Evolutionary conservation across 225 moss, liverwort and hornwort genomes (phyloP).

Genomic region (Marchantia polymorpha): DNA sequence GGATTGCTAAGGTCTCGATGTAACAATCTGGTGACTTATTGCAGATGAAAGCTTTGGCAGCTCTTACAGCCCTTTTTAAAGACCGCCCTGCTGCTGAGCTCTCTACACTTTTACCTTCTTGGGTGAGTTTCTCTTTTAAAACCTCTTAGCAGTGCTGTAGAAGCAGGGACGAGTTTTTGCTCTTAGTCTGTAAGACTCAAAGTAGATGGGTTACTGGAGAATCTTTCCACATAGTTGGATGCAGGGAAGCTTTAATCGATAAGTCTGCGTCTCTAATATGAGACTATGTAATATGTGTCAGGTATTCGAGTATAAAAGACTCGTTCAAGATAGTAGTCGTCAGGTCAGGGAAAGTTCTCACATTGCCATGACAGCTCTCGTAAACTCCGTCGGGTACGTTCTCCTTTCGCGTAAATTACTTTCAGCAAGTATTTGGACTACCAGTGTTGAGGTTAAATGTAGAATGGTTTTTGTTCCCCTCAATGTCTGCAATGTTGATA

Average conservation of each 20-base stretch:
- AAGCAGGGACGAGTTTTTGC: background rate
- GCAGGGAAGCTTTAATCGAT: too few relatives aligned
- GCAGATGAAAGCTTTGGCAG: conserved; percentile 91
- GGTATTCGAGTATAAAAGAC: conserved; percentile 90
- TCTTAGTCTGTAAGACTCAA: background rate
- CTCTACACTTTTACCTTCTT: conserved; percentile 57
- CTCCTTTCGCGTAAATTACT: background rate
- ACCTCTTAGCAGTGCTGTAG: background rate
- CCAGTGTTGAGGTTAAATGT: background rate
- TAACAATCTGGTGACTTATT: background rate
- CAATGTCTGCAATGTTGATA: background rate
- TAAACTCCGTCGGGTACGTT: conserved; percentile 77
- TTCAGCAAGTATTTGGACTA: background rate
- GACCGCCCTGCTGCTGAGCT: conserved; percentile 70
- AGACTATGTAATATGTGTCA: conserved; percentile 17
- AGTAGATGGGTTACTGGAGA: too few relatives aligned
- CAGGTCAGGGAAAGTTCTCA: conserved; percentile 93
- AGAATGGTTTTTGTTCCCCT: background rate
- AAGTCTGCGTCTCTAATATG: background rate
- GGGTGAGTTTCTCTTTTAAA: conserved; percentile 50
- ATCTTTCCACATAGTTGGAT: background rate
- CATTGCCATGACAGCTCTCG: conserved; percentile 74
- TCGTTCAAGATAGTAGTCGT: conserved; percentile 79
- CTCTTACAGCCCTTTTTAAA: conserved; percentile 70
- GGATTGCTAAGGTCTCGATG: background rate